Conservation (phyloP, 163 green algal species). For the Trebouxiophyceae sp. region DNA sequence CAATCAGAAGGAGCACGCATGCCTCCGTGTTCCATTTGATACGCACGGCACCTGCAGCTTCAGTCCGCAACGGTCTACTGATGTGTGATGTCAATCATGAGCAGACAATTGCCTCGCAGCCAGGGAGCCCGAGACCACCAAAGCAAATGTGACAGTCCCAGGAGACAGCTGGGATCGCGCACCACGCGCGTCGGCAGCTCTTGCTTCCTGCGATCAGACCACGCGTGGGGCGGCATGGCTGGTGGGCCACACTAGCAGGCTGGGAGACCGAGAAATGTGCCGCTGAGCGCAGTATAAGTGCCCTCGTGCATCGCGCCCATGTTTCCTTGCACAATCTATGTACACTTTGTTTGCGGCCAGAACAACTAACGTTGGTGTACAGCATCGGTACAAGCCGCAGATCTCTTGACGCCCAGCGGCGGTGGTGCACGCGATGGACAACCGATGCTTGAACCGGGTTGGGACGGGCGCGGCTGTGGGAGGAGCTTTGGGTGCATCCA, state of each 20-base stretch:
- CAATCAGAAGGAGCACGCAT: too few relatives aligned
- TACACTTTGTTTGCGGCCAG: background rate
- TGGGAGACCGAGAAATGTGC: too few relatives aligned
- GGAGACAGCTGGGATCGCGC: too few relatives aligned
- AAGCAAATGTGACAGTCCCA: too few relatives aligned
- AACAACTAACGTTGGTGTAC: background rate
- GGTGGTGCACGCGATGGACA: conserved; percentile 28
- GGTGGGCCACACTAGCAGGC: too few relatives aligned
- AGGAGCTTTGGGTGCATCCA: conserved; percentile 51
- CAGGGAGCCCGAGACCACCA: background rate
- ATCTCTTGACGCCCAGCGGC: background rate
- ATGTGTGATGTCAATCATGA: background rate
- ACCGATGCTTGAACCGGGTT: conserved; percentile 48
- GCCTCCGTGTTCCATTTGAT: background rate
- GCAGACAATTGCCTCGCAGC: background rate
- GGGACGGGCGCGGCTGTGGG: conserved; percentile 47
- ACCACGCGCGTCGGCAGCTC: too few relatives aligned
- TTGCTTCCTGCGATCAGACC: too few relatives aligned
- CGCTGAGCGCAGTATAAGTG: too few relatives aligned
- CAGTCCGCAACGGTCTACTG: background rate
- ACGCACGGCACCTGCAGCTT: background rate
- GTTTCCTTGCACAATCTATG: background rate
- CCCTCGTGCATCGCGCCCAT: background rate
- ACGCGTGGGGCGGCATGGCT: too few relatives aligned
- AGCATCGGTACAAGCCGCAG: background rate